A percentile compares a stretch with the other conserved stretches of the same genome.
Conservation (phyloP, 257 asterid species). For the Lavandula angustifolia region DNA sequence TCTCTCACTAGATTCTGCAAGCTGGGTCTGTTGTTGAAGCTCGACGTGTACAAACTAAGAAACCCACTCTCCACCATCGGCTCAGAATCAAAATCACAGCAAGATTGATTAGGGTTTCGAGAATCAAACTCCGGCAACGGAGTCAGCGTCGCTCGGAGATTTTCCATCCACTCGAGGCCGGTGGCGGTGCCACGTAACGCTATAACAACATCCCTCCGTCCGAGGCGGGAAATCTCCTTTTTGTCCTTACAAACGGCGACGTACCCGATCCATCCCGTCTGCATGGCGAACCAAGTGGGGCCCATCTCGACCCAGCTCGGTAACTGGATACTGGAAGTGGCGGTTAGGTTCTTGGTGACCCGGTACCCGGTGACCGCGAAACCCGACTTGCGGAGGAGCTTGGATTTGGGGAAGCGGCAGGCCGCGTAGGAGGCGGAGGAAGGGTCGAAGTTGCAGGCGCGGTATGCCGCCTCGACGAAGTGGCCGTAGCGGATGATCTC, state of each 20-base stretch:
- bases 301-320: slow-evolving; percentile 62
- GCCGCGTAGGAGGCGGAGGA: slow-evolving; percentile 53
- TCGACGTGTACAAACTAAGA: slow-evolving; percentile 76
- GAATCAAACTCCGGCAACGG: slow-evolving; percentile 31
- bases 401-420: slow-evolving; percentile 52
- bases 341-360: slow-evolving; percentile 53
- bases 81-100: slow-evolving; percentile 3
- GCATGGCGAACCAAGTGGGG: slow-evolving; percentile 57
- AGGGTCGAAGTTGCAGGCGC: slow-evolving; percentile 60
- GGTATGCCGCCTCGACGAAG: slow-evolving; percentile 73
- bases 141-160: slow-evolving; percentile 68
- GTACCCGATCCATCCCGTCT: slow-evolving; percentile 83
- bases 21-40: slow-evolving; percentile 43
- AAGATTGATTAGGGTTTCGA: neutral
- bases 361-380: slow-evolving; percentile 55
- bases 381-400: slow-evolving; percentile 44
- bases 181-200: slow-evolving; percentile 90
- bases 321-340: slow-evolving; percentile 65
- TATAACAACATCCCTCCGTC: slow-evolving; percentile 84
- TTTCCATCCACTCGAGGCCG: slow-evolving; percentile 82
- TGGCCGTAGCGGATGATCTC: slow-evolving; percentile 76
- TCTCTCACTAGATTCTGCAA: slow-evolving; percentile 51
- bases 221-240: slow-evolving; percentile 63
- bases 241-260: slow-evolving; percentile 74
- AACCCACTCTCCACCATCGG: slow-evolving; percentile 96